These are phyloP conservation scores for Ophiostoma montium DNA, from an alignment of 2,329 filamentous ascomycete species.

Conservation along the genomic window DNA sequence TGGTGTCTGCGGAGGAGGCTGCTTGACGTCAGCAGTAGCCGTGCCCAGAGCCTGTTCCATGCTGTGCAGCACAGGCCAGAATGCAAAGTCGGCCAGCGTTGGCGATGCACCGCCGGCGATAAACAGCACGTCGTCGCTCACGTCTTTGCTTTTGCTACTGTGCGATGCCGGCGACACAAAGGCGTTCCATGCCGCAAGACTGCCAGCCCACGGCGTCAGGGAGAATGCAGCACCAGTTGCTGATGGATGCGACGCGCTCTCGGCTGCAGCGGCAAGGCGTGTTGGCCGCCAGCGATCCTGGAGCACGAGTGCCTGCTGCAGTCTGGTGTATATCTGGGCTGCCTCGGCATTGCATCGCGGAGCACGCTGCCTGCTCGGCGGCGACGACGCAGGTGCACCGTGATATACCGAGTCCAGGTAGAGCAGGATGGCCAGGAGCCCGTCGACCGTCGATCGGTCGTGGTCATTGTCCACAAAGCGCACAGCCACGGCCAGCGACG, in stretches of 20 bases:
- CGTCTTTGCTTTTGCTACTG: background rate
- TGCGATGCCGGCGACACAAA: slow-evolving; percentile 15
- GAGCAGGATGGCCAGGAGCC: slow-evolving; percentile 38
- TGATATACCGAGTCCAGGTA: slow-evolving; percentile 46
- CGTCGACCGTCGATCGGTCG: slow-evolving; percentile 30
- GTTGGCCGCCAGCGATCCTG: slow-evolving; percentile 22
- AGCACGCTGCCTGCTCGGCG: slow-evolving; percentile 14
- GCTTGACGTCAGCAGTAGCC: slow-evolving; percentile 9
- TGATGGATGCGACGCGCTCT: background rate
- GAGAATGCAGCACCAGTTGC: background rate
- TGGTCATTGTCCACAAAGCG: slow-evolving; percentile 43
- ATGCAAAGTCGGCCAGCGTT: slow-evolving; percentile 38
- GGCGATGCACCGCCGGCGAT: slow-evolving; percentile 27
- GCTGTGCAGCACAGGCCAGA: slow-evolving; percentile 41
- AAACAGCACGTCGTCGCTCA: slow-evolving; percentile 17
- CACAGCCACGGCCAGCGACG: slow-evolving; percentile 17
- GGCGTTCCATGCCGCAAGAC: slow-evolving; percentile 28
- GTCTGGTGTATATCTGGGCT: slow-evolving; percentile 24
- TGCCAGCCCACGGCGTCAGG: slow-evolving; percentile 17
- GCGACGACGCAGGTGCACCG: slow-evolving; percentile 14
- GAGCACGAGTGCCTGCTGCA: slow-evolving; percentile 28
- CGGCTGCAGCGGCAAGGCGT: background rate
- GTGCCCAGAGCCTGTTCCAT: slow-evolving; percentile 24
- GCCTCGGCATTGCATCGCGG: slow-evolving; percentile 16
- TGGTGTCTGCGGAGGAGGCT: background rate